These are phyloP conservation scores for Mycena galericulata DNA, from an alignment of 768 basidiomycete genomes.

Conservation along the genomic window DNA sequence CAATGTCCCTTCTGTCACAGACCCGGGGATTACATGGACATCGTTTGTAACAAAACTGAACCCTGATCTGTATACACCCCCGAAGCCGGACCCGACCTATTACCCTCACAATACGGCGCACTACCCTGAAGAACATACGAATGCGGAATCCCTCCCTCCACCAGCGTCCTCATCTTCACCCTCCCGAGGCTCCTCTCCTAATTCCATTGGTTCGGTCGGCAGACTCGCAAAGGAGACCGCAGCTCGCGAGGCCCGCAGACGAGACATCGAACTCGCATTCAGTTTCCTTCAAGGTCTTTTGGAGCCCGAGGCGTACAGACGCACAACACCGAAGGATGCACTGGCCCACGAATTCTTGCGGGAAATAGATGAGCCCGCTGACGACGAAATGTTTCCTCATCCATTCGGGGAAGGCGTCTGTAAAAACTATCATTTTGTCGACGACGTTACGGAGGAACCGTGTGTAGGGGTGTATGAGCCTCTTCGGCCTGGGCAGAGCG, in stretches of 20 bases:
- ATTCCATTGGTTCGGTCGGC: slow-evolving; percentile 34
- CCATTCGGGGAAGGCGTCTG: slow-evolving; percentile 78
- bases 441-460: slow-evolving; percentile 67
- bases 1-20: slow-evolving; percentile 86
- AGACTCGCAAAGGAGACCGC: slow-evolving; percentile 22
- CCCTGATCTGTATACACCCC: slow-evolving; percentile 70
- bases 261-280: slow-evolving; percentile 74
- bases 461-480: slow-evolving; percentile 56
- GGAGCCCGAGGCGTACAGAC: slow-evolving; percentile 80
- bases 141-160: slow-evolving; percentile 43
- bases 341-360: slow-evolving; percentile 84
- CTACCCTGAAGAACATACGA: slow-evolving; percentile 39
- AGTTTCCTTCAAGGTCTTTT: slow-evolving; percentile 81
- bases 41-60: slow-evolving; percentile 85
- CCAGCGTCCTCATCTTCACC: slow-evolving; percentile 50
- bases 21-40: slow-evolving; percentile 75
- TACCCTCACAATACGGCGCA: slow-evolving; percentile 63
- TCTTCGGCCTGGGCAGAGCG: slow-evolving; percentile 47
- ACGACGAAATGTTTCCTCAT: slow-evolving; percentile 79
- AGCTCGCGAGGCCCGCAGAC: slow-evolving; percentile 18
- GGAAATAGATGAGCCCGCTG: slow-evolving; percentile 58
- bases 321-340: slow-evolving; percentile 81
- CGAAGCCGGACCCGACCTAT: slow-evolving; percentile 60
- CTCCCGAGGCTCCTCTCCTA: slow-evolving; percentile 33
- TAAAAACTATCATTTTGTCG: slow-evolving; percentile 67